Conservation (phyloP, 495 filamentous ascomycete genomes). For the Penicillium bialowiezense region DNA sequence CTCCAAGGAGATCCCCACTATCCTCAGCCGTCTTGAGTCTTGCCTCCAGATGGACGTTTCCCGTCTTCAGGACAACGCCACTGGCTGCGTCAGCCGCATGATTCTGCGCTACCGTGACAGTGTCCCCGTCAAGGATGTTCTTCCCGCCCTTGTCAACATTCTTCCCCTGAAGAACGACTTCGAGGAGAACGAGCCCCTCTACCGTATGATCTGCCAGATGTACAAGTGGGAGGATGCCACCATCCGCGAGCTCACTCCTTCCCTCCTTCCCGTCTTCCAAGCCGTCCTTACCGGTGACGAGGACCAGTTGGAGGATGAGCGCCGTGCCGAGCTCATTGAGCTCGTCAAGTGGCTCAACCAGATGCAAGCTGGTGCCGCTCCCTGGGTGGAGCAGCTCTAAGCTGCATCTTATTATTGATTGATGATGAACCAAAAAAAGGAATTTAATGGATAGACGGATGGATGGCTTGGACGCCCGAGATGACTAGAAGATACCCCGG, state of each 20-base stretch:
- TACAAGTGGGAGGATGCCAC: slow-evolving; percentile 73
- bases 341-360: slow-evolving; percentile 69
- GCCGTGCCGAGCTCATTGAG: slow-evolving; percentile 64
- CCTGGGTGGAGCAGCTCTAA: slow-evolving; percentile 47
- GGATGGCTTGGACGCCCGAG: slow-evolving; percentile 30
- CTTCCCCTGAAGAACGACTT: slow-evolving; percentile 92
- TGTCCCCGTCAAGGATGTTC: slow-evolving; percentile 74
- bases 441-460: slow-evolving; percentile 42
- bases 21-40: slow-evolving; percentile 80
- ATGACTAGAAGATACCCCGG: slow-evolving; percentile 47
- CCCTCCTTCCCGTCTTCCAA: slow-evolving; percentile 76
- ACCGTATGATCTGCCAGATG: slow-evolving; percentile 78
- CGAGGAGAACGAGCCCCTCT: slow-evolving; percentile 94
- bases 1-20: slow-evolving; percentile 67
- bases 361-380: slow-evolving; percentile 44
- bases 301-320: slow-evolving; percentile 82
- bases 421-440: slow-evolving; percentile 27
- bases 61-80: slow-evolving; percentile 86
- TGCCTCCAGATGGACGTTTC: slow-evolving; percentile 72
- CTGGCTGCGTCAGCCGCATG: slow-evolving; percentile 89
- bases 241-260: slow-evolving; percentile 70
- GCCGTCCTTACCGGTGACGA: slow-evolving; percentile 73
- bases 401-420: slow-evolving; percentile 10
- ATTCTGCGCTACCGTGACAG: slow-evolving; percentile 77
- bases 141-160: slow-evolving; percentile 73